These are phyloP conservation scores for Trametes sp. DNA, from an alignment of 1,284 basidiomycete genomes.

Conservation along the genomic window DNA sequence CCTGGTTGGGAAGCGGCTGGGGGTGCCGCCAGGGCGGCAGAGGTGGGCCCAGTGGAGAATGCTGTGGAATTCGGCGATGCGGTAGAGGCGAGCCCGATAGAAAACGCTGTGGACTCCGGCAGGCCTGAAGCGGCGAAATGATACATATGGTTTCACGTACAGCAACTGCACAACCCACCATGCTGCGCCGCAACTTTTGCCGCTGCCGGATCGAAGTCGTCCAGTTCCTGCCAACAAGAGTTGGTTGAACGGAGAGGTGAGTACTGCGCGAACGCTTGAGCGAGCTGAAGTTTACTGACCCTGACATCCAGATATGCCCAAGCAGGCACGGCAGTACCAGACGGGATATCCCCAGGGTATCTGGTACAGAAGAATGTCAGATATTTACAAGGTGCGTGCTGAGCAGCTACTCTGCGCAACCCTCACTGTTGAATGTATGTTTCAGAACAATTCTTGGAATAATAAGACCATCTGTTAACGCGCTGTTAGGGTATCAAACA, in stretches of 20 bases:
- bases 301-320: slow-evolving; percentile 12
- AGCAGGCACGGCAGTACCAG: slow-evolving; percentile 5
- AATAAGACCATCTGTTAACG: too few relatives aligned
- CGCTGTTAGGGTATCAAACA: too few relatives aligned
- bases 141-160: background rate
- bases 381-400: too few relatives aligned
- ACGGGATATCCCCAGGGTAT: slow-evolving; percentile 5
- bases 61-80: too few relatives aligned
- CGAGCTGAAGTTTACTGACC: background rate
- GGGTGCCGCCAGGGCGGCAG: background rate
- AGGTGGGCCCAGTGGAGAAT: slow-evolving; percentile 1
- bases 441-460: too few relatives aligned
- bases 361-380: background rate
- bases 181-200: background rate
- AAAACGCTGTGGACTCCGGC: background rate
- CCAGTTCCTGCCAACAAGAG: background rate
- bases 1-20: too few relatives aligned
- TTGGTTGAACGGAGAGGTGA: too few relatives aligned
- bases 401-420: background rate
- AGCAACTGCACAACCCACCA: background rate
- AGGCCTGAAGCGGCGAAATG: background rate
- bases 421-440: background rate
- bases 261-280: too few relatives aligned
- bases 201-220: background rate
- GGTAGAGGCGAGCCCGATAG: too few relatives aligned